Percentiles rank a stretch among this genome's conserved stretches.
phyloP scores from a whole-genome alignment of 768 basidiomycete genomes.

The Macrolepiota fuliginosa region DNA sequence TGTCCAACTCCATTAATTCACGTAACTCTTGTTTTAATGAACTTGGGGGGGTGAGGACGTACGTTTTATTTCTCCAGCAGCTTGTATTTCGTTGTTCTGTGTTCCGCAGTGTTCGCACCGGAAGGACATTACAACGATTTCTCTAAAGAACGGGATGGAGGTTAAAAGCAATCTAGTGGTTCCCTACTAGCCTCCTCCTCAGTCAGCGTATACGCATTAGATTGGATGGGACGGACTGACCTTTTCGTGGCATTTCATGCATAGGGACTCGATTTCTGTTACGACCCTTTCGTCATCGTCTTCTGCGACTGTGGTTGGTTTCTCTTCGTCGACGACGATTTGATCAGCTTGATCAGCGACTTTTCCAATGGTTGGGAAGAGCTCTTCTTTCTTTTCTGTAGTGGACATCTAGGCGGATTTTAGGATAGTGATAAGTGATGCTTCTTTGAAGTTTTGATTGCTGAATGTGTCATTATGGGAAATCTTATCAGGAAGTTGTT shows the following conservation, averaged over 20 bases:
- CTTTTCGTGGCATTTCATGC: conserved; percentile 93
- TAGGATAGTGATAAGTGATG: neutral
- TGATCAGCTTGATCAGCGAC: conserved; percentile 49
- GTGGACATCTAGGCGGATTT: neutral
- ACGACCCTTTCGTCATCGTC: conserved; percentile 64
- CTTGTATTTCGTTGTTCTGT: conserved; percentile 91
- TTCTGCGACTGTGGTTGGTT: conserved; percentile 16
- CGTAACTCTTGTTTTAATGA: too few relatives aligned
- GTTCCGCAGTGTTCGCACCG: conserved; percentile 90
- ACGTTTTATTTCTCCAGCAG: conserved; percentile 86
- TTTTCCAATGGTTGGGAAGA: conserved; percentile 60
- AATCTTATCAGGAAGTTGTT: conserved; percentile 6
- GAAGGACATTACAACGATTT: conserved; percentile 97
- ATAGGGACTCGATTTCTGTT: conserved; percentile 86
- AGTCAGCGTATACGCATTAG: conserved; percentile 14
- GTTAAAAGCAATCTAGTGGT: conserved; percentile 86
- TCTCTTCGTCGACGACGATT: conserved; percentile 8
- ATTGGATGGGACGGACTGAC: conserved; percentile 37
- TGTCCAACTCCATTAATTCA: conserved; percentile 24
- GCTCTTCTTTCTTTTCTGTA: conserved; percentile 19
- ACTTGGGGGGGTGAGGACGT: conserved; percentile 23
- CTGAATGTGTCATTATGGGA: neutral
- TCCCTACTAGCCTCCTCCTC: conserved; percentile 57
- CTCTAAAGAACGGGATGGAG: conserved; percentile 91
- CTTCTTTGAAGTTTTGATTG: neutral